Conservation (phyloP, 2,329 filamentous ascomycete species). For the Stachybotrys chartarum region DNA sequence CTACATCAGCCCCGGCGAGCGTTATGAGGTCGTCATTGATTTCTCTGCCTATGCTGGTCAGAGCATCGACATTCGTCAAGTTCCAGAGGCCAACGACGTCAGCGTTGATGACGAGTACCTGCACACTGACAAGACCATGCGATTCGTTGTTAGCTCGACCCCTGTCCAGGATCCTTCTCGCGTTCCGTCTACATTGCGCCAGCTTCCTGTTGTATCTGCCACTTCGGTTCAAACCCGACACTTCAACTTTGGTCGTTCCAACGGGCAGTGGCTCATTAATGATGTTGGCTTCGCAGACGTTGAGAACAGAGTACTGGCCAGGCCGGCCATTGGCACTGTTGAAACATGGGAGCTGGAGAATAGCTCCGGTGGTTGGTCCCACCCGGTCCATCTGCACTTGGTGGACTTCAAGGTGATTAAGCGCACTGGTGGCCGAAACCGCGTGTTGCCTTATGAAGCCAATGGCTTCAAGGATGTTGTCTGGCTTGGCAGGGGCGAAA, state of each 20-base stretch:
- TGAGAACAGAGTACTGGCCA: constrained; percentile 30
- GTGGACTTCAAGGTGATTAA: constrained; percentile 44
- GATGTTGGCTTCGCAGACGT: constrained; percentile 23
- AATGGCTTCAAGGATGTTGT: constrained; percentile 46
- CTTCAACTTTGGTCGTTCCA: constrained; percentile 37
- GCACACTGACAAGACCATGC: constrained; percentile 44
- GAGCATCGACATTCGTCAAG: constrained; percentile 34
- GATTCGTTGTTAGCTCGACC: constrained; percentile 38
- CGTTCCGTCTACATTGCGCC: constrained; percentile 24
- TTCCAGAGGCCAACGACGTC: constrained; percentile 16
- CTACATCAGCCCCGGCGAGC: constrained; percentile 45
- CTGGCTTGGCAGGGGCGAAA: constrained; percentile 39
- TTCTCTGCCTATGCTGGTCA: constrained; percentile 41
- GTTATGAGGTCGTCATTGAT: constrained; percentile 53
- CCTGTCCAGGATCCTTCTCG: constrained; percentile 25
- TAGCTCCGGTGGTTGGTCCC: constrained; percentile 30
- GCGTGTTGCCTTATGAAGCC: constrained; percentile 40
- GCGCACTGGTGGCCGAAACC: constrained; percentile 25
- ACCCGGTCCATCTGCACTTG: constrained; percentile 46
- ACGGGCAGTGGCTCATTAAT: constrained; percentile 44
- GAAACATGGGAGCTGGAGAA: constrained; percentile 38
- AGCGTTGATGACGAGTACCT: constrained; percentile 40
- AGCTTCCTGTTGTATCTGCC: constrained; percentile 29
- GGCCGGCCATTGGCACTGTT: constrained; percentile 28
- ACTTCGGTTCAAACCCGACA: constrained; percentile 28